These are phyloP conservation scores for Cladophialophora bantiana DNA, from an alignment of 2,329 filamentous ascomycete species.

Conservation along the genomic window DNA sequence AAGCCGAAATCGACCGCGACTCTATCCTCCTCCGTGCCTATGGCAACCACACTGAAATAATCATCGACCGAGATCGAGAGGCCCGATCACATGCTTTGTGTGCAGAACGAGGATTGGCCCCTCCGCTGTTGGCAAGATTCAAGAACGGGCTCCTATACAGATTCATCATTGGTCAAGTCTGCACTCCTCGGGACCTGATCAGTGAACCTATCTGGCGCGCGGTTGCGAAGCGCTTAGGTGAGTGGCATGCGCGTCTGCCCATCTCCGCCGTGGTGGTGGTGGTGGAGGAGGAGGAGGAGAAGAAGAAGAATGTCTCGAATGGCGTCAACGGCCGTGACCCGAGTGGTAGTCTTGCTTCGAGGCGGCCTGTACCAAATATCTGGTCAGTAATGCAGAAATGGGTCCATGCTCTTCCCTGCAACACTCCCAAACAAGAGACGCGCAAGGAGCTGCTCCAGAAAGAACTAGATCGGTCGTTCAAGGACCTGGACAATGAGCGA, in stretches of 20 bases:
- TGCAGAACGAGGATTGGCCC: conserved; percentile 81
- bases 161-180: conserved; percentile 82
- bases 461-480: conserved; percentile 75
- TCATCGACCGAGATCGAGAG: conserved; percentile 90
- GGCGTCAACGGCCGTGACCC: conserved; percentile 25
- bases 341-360: conserved; percentile 54
- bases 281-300: conserved; percentile 25
- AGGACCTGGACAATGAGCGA: conserved; percentile 75
- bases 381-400: conserved; percentile 98
- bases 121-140: conserved; percentile 87
- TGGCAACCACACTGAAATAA: conserved; percentile 88
- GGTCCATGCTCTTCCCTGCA: conserved; percentile 82
- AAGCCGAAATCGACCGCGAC: conserved; percentile 80
- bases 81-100: conserved; percentile 80
- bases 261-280: conserved; percentile 54
- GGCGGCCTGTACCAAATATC: conserved; percentile 79
- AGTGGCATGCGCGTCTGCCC: conserved; percentile 85
- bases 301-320: conserved; percentile 30
- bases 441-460: conserved; percentile 73
- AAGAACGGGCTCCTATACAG: conserved; percentile 95
- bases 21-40: conserved; percentile 91
- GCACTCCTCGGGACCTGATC: conserved; percentile 79
- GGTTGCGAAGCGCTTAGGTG: conserved; percentile 80
- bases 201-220: conserved; percentile 78
- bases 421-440: conserved; percentile 71